phyloP scores from a whole-genome alignment of 225 moss, liverwort and hornwort genomes.

The Polytrichum commune region DNA sequence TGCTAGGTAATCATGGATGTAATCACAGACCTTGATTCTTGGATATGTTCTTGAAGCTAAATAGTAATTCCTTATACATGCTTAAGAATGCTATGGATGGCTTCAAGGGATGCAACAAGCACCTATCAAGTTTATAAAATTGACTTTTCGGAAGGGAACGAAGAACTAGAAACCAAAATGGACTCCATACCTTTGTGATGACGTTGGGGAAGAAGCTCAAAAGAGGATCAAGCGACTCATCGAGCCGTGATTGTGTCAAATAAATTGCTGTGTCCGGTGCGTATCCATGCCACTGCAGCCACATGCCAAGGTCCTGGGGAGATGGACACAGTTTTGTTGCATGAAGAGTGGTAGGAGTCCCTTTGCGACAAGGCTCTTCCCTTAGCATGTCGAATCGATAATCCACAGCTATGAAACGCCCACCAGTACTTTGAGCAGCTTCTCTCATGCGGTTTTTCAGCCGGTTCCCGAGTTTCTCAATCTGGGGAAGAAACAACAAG shows the following conservation, averaged over 20 bases:
- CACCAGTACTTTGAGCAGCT: slow-evolving; percentile 39
- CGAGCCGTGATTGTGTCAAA: slow-evolving; percentile 56
- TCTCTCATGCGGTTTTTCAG: slow-evolving; percentile 58
- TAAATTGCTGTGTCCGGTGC: slow-evolving; percentile 54
- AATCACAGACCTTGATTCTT: no score
- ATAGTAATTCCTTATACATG: no score
- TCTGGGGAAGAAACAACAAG: slow-evolving; percentile 34
- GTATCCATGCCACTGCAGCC: slow-evolving; percentile 49
- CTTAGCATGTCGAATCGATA: slow-evolving; percentile 36
- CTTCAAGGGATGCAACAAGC: no score
- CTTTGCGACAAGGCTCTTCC: slow-evolving; percentile 44
- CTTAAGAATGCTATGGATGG: no score
- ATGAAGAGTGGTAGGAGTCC: not conserved
- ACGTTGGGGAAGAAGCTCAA: slow-evolving; percentile 46
- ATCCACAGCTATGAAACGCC: slow-evolving; percentile 61
- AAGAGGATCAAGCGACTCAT: slow-evolving; percentile 42
- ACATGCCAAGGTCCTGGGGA: slow-evolving; percentile 44
- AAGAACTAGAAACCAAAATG: not conserved
- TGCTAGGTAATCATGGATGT: no score
- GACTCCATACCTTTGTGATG: slow-evolving; percentile 50
- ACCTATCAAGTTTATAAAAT: not conserved
- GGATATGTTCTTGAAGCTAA: no score
- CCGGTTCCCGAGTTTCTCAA: slow-evolving; percentile 62
- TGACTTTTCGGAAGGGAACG: not conserved
- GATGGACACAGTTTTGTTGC: slow-evolving; percentile 48